Conservation (phyloP, 164 flowering plant genomes). For the Kingdonia uniflora region DNA sequence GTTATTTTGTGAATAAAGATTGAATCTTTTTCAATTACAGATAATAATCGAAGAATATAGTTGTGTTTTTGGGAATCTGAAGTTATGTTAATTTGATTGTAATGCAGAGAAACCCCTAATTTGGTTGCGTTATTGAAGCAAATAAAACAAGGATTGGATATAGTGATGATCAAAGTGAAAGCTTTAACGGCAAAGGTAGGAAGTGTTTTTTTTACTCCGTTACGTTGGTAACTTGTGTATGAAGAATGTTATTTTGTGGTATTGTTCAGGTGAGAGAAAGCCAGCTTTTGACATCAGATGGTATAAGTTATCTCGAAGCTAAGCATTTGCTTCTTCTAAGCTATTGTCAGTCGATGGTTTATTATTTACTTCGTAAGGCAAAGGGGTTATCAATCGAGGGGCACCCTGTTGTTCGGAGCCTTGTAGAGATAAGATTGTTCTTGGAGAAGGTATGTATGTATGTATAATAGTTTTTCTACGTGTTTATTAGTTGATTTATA, state of each 20-base stretch:
- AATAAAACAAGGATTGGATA: constrained; percentile 77
- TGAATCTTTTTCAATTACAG: too few relatives aligned
- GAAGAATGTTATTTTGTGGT: not conserved
- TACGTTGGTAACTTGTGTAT: not conserved
- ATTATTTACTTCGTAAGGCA: constrained; percentile 75
- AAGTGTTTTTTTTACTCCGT: not conserved
- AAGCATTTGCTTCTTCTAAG: constrained; percentile 71
- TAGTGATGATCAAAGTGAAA: constrained; percentile 52
- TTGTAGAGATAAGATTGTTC: constrained; percentile 76
- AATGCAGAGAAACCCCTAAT: constrained; percentile 54
- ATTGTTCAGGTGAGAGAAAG: constrained; percentile 59
- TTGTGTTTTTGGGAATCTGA: not conserved
- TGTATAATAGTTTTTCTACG: too few relatives aligned
- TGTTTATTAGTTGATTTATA: not conserved
- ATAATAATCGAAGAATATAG: too few relatives aligned
- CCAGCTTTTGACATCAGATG: constrained; percentile 59
- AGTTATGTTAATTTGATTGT: not conserved
- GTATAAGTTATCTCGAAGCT: constrained; percentile 89
- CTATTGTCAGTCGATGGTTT: constrained; percentile 86
- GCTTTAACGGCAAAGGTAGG: constrained; percentile 53
- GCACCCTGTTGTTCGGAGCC: constrained; percentile 78
- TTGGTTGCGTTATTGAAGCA: constrained; percentile 54
- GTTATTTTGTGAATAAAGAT: too few relatives aligned
- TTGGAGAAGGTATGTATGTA: constrained; percentile 65
- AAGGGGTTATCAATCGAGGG: constrained; percentile 72